Conservation (phyloP, 2,329 filamentous ascomycete species). For the Trichoderma arundinaceum region DNA sequence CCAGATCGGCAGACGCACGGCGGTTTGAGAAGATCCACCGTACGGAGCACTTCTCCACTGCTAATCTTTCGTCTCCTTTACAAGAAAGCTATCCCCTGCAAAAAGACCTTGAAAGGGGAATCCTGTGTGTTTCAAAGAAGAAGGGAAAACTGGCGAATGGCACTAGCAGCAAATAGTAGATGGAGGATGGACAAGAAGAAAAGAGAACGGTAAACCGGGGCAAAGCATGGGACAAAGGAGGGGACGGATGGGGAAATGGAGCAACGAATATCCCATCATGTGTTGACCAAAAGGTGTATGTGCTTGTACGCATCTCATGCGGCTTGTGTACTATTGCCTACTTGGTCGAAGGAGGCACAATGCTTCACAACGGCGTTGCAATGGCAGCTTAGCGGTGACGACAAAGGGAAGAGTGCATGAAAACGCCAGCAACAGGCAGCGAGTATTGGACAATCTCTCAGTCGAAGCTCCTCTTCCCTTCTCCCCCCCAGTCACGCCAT, state of each 20-base stretch:
- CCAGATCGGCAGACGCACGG: constrained; percentile 35
- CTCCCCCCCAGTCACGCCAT: constrained; percentile 28
- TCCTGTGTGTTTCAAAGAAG: constrained; percentile 11
- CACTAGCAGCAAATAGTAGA: background rate
- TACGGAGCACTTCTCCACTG: constrained; percentile 17
- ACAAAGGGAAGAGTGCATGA: background rate
- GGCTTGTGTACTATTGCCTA: too few relatives aligned
- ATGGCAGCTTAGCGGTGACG: constrained; percentile 7
- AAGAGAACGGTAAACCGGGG: constrained; percentile 15
- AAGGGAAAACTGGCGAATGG: background rate
- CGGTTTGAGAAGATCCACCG: constrained; percentile 26
- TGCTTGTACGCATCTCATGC: too few relatives aligned
- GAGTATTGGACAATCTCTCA: constrained; percentile 11
- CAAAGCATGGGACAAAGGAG: background rate
- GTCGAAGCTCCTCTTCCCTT: too few relatives aligned
- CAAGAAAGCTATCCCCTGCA: too few relatives aligned
- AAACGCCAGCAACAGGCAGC: constrained; percentile 15
- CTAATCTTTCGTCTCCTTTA: constrained; percentile 26
- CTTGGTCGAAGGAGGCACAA: too few relatives aligned
- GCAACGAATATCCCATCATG: too few relatives aligned
- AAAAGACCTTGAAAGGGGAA: constrained; percentile 19
- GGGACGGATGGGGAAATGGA: background rate
- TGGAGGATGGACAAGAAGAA: background rate
- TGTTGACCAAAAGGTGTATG: too few relatives aligned
- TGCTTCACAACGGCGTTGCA: constrained; percentile 11